Conservation (phyloP, 169 alveolate genomes). For the Perkinsus chesapeaki region DNA sequence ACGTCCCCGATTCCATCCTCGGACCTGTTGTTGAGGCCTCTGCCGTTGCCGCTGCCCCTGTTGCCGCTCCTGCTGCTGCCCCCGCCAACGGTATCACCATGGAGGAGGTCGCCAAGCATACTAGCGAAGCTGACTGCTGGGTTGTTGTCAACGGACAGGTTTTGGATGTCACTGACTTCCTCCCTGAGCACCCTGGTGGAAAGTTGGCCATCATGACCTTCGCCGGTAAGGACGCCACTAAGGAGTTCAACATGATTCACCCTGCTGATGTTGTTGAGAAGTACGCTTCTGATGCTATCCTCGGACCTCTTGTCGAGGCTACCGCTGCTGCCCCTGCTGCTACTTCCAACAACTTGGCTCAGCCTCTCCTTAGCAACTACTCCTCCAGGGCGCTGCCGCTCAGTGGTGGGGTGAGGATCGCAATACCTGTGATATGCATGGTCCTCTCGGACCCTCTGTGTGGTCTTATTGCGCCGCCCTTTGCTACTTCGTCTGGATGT, state of each 20-base stretch:
- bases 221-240: constrained; percentile 19
- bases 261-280: constrained; percentile 31
- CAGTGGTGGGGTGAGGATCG: constrained; percentile 12
- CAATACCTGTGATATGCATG: not conserved
- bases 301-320: not conserved
- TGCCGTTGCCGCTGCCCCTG: not conserved
- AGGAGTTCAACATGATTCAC: constrained; percentile 30
- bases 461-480: not conserved
- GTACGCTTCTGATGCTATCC: constrained; percentile 24
- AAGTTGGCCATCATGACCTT: not conserved
- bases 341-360: not conserved
- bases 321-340: not conserved
- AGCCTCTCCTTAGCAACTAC: not conserved
- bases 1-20: constrained; percentile 22
- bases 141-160: constrained; percentile 33
- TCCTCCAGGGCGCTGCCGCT: not conserved
- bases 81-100: constrained; percentile 3
- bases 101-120: not conserved
- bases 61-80: not conserved
- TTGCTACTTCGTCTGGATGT: not conserved
- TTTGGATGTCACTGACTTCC: constrained; percentile 47
- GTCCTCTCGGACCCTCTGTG: not conserved
- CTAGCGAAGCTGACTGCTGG: not conserved
- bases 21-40: constrained; percentile 4
- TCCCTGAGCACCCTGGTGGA: constrained; percentile 46